Evolutionary conservation across 495 filamentous ascomycete genomes (phyloP).

Genomic region (Penicillium egyptiacum): DNA sequence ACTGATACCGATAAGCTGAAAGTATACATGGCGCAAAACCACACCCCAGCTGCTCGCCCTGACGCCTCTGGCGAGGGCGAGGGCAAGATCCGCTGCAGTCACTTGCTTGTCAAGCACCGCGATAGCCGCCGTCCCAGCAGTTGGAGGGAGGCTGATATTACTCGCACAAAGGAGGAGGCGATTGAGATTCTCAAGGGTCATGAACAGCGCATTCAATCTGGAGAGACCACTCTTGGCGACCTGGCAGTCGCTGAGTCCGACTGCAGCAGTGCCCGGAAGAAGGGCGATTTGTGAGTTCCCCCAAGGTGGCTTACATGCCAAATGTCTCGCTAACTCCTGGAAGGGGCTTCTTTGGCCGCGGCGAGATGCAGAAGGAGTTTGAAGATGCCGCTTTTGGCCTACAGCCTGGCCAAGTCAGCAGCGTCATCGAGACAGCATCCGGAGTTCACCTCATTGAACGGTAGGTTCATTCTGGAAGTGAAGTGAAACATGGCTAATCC

Average conservation of each 20-base stretch:
- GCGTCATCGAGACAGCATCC: constrained; percentile 86
- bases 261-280: constrained; percentile 91
- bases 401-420: constrained; percentile 79
- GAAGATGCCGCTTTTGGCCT: constrained; percentile 91
- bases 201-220: constrained; percentile 69
- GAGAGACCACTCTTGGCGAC: constrained; percentile 67
- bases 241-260: constrained; percentile 87
- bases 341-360: constrained; percentile 85
- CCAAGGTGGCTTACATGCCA: not conserved
- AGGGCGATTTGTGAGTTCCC: constrained; percentile 74
- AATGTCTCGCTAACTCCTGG: constrained; percentile 23
- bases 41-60: constrained; percentile 56
- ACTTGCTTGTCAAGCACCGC: constrained; percentile 89
- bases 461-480: constrained; percentile 48
- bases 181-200: constrained; percentile 70
- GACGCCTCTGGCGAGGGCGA: constrained; percentile 52
- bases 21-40: constrained; percentile 83
- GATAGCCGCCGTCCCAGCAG: constrained; percentile 84
- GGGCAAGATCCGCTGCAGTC: constrained; percentile 88
- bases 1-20: constrained; percentile 90
- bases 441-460: constrained; percentile 95
- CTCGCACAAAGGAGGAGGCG: constrained; percentile 83
- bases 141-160: constrained; percentile 89
- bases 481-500: not conserved
- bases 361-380: constrained; percentile 99